Evolutionary conservation across 176 grass and related monocot species (phyloP), one percentile per base, ranked within the genome.

Genomic region (Cocos nucifera): DNA sequence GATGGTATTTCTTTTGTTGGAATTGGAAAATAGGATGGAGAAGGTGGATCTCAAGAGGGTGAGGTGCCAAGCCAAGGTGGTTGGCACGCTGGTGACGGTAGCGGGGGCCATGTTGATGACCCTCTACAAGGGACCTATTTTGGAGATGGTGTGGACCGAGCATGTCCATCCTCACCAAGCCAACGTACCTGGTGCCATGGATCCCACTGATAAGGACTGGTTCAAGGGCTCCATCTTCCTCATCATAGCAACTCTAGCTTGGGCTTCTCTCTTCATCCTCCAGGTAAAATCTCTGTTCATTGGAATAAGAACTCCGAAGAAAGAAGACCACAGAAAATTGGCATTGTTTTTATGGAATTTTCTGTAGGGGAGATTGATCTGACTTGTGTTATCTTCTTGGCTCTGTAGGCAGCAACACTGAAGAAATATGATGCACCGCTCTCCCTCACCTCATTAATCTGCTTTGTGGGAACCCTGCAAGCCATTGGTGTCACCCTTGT

Each of bases 101-200:
- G 94, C 88, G 6, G 94, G 94, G 10, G 94, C 94, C 63, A 98
- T 93, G 88, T 64, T 98, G 67, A 98, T 98, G 94, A 98, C 94
- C 53, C 69, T 98, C 58, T 98, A 98, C 79, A 98, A 98, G 80
- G 94, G 94, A 30, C 88, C 79, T 51, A 66, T 76, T 72, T 25
- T 98, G 51, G 79, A 93, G 66, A 80, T 92, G 87, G 15, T 85
- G 58, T 98, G 84, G 94, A 86, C 67, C 70, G 77, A 24, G 51
- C 76, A 92, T 53, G 28, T 88, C 1, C 81, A 86, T 62, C 59
- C 64, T 53, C 69, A 76, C 73, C 69, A 57, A 24, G 57, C 71
- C 15, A 44, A 57, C 22, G 66, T 16, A 4, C 44, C 61, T 10
- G 73, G 25, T 2, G 79, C 78, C 1, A 50, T 54, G 0, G 73